Conservation (phyloP, 768 basidiomycete genomes). For the Cystofilobasidium ferigula region DNA sequence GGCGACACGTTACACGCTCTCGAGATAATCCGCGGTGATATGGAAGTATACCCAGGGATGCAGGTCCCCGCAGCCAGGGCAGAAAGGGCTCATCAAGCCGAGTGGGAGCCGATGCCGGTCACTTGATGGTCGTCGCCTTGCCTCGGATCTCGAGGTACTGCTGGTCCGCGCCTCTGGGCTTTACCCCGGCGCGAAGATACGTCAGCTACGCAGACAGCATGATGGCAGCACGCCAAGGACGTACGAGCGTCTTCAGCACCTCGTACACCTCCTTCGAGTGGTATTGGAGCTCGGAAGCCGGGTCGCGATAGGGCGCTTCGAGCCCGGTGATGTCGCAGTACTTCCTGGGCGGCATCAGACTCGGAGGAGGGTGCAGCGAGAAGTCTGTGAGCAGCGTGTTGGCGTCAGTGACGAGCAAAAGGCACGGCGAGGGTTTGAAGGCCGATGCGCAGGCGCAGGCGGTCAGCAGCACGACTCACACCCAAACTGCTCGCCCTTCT, state of each 20-base stretch:
- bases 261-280: constrained; percentile 25
- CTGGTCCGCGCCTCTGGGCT: constrained; percentile 23
- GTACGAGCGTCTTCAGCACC: constrained; percentile 21
- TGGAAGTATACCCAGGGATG: no score
- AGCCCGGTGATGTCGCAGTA: constrained; percentile 45
- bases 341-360: constrained; percentile 40
- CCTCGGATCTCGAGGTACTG: constrained; percentile 19
- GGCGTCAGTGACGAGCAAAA: background rate
- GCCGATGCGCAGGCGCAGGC: no score
- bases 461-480: constrained; percentile 29
- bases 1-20: no score
- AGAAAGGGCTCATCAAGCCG: no score
- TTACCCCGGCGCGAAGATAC: background rate
- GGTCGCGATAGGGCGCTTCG: constrained; percentile 21
- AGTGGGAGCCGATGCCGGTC: background rate
- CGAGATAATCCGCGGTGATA: no score
- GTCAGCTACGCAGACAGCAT: background rate
- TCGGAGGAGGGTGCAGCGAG: constrained; percentile 36
- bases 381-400: background rate
- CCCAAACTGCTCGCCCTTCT: constrained; percentile 18
- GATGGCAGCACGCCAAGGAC: background rate
- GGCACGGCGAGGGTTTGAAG: no score
- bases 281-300: constrained; percentile 16
- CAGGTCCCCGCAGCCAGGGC: no score
- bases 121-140: constrained; percentile 12